phyloP scores from a whole-genome alignment of 2,329 filamentous ascomycete genomes.

The Trichocomaceae sp. region DNA sequence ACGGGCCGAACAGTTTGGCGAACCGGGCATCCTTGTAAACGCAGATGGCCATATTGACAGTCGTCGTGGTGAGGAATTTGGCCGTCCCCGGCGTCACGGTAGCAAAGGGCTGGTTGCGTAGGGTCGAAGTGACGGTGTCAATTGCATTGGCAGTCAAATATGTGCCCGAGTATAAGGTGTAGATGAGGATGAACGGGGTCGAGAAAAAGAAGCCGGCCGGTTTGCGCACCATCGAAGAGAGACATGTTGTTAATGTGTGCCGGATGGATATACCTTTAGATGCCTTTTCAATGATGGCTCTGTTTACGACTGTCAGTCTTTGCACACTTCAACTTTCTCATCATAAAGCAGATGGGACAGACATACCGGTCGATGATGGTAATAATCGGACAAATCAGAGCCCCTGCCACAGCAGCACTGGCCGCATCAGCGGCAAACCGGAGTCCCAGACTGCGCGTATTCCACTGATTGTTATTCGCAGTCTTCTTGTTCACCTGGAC shows the following conservation, averaged over 20 bases:
- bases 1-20: conserved; percentile 70
- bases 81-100: conserved; percentile 63
- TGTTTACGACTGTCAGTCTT: conserved; percentile 17
- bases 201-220: conserved; percentile 41
- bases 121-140: conserved; percentile 70
- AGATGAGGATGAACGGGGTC: conserved; percentile 46
- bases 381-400: conserved; percentile 74
- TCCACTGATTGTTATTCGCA: conserved; percentile 48
- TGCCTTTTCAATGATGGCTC: conserved; percentile 46
- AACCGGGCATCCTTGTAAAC: conserved; percentile 88
- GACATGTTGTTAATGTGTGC: conserved; percentile 34
- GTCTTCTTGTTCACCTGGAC: not conserved
- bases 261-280: conserved; percentile 39
- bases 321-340: too few species aligned
- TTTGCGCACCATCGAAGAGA: conserved; percentile 34
- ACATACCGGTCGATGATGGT: conserved; percentile 79
- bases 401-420: conserved; percentile 65
- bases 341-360: too few species aligned
- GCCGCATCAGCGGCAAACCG: conserved; percentile 62
- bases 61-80: conserved; percentile 74
- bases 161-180: conserved; percentile 72
- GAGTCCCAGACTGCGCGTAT: conserved; percentile 63
- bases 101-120: conserved; percentile 50
- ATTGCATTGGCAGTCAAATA: conserved; percentile 83
- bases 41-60: conserved; percentile 78